These are phyloP conservation scores for Earliella scabrosa DNA, from an alignment of 1,284 basidiomycete genomes.

Conservation along the genomic window DNA sequence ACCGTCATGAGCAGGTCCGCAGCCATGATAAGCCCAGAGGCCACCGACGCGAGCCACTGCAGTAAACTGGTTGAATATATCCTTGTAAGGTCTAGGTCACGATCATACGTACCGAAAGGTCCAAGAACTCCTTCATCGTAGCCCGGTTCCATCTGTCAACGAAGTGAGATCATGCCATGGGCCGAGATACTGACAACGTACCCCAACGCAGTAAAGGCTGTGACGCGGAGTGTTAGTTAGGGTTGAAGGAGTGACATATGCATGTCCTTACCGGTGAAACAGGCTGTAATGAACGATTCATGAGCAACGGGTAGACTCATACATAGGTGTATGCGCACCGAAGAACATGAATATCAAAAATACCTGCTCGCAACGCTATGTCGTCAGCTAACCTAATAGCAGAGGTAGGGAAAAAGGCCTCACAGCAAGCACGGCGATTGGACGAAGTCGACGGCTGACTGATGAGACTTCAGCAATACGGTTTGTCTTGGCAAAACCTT, in stretches of 20 bases:
- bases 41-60: constrained; percentile 10
- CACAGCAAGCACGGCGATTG: background rate
- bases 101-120: constrained; percentile 2
- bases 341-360: background rate
- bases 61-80: background rate
- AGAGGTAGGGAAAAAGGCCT: background rate
- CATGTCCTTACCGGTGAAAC: background rate
- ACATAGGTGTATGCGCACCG: background rate
- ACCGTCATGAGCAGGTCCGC: constrained; percentile 8
- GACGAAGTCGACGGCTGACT: background rate
- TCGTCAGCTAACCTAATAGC: background rate
- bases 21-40: constrained; percentile 1
- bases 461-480: background rate
- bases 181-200: background rate
- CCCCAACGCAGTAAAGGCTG: background rate
- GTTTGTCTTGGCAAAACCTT: too few species aligned
- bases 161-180: background rate
- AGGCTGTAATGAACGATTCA: background rate
- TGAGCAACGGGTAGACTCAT: background rate
- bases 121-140: background rate
- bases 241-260: too few species aligned
- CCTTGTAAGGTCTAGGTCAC: too few species aligned
- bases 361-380: too few species aligned
- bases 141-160: background rate
- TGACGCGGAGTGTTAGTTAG: too few species aligned